Evolutionary conservation across 768 basidiomycete species (phyloP), one percentile per base, ranked within the genome.

Genomic region (Lactarius indigo): DNA sequence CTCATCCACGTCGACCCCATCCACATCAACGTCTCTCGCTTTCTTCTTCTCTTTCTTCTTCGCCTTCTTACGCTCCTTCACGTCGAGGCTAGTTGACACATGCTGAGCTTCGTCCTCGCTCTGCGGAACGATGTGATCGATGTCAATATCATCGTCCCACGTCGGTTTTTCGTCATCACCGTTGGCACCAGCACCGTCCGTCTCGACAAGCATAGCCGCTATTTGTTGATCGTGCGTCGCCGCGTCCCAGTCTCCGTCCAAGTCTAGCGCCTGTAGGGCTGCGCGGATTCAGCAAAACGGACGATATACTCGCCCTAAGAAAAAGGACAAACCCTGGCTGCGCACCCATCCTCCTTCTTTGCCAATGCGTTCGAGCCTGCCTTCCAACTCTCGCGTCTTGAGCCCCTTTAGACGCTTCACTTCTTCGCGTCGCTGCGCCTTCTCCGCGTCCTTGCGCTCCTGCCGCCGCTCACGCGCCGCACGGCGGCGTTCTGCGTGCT

Each of bases 211-310:
- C 30, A 98, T 74, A 26, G 80, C 83, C 0, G 84, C 81, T 89
- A 99, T 94, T 74, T 93, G 91, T 41, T 75, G 77, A 69, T 97
- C 94, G 73, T 97, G 92, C 63, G 85, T 84, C 13, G 83, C 86
- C 15, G 93, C 90, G 72, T 98, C 94, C 90, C 93, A 98, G 55
- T 98, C 95, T 1, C 87, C 92, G 13, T 98, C 95, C 7, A 99
- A 78, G 71, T 96, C 93, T 4, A 96, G 80, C 50, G 84, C 85
- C 61, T 82, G 78, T 59, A 94, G 76, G 3, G 85, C 91, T 87
- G 71, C 64, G 64, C 20, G 63, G 26, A 35, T 61, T 55, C 64
- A 68, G 20, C 23, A 20, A 13, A 30, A 23, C 23, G 10, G 10
- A 23, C 13, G 12, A 15, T 57, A 10, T 3, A 23, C 50, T 23